Evolutionary conservation across 2,329 filamentous ascomycete species (phyloP).

Genomic region (Dendryphion nanum): DNA sequence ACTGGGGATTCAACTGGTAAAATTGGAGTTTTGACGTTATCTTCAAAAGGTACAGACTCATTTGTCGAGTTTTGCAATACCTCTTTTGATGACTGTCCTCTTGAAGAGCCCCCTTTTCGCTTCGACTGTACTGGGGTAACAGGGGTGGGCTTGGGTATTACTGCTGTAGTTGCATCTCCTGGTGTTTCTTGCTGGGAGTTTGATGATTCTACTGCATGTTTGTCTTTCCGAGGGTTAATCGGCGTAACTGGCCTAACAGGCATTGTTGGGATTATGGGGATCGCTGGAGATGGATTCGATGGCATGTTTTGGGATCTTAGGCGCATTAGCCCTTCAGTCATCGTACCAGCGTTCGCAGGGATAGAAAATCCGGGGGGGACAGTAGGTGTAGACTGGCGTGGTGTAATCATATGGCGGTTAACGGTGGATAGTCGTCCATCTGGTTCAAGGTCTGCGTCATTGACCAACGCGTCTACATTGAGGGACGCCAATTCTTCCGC

Average conservation of each 20-base stretch:
- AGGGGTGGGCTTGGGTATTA: not conserved
- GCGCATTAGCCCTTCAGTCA: not conserved
- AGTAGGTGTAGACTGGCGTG: slow-evolving; percentile 44
- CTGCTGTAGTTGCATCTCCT: too few relatives aligned
- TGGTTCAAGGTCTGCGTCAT: slow-evolving; percentile 47
- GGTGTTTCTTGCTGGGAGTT: too few relatives aligned
- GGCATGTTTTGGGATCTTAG: slow-evolving; percentile 34
- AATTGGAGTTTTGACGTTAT: too few relatives aligned
- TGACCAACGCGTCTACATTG: slow-evolving; percentile 68
- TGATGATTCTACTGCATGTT: too few relatives aligned
- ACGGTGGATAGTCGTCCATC: slow-evolving; percentile 26
- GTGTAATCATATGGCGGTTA: slow-evolving; percentile 32
- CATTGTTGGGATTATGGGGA: slow-evolving; percentile 42
- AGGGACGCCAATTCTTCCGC: slow-evolving; percentile 61
- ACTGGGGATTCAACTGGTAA: too few relatives aligned
- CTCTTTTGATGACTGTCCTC: too few relatives aligned
- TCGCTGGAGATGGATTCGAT: slow-evolving; percentile 32
- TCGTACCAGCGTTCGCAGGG: slow-evolving; percentile 22
- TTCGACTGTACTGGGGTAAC: slow-evolving; percentile 29
- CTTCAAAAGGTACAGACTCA: too few relatives aligned
- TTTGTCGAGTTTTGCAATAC: too few relatives aligned
- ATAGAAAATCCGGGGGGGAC: slow-evolving; percentile 46
- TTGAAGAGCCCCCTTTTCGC: slow-evolving; percentile 7
- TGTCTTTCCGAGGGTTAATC: slow-evolving; percentile 17
- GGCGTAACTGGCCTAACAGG: slow-evolving; percentile 31